Conservation (phyloP, 2,329 filamentous ascomycete species). For the Cladophialophora bantiana region DNA sequence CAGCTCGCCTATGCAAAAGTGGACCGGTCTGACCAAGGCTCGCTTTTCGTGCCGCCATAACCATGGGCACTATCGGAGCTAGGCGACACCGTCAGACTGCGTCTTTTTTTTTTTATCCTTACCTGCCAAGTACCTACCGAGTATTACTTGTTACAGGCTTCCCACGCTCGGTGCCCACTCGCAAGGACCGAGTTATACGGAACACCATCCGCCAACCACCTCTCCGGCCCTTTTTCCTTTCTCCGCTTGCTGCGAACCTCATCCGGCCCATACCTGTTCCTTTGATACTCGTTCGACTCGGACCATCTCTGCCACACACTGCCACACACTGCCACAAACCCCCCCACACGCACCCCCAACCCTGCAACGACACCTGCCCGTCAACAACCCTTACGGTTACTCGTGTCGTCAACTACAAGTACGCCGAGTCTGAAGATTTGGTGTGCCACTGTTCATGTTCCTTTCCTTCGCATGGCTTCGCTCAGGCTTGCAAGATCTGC, state of each 20-base stretch:
- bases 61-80: neutral
- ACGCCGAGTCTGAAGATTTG: neutral
- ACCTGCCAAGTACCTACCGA: too few species aligned
- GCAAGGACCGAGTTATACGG: too few species aligned
- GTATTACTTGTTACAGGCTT: too few species aligned
- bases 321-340: neutral
- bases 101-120: neutral
- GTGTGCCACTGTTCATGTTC: neutral
- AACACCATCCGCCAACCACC: neutral
- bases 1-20: neutral
- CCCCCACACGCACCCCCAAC: neutral
- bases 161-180: too few species aligned
- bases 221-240: neutral
- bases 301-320: neutral
- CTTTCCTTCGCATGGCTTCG: conserved; percentile 29
- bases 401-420: neutral
- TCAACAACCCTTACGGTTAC: neutral
- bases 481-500: conserved; percentile 18
- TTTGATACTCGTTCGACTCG: too few species aligned
- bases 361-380: neutral
- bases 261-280: neutral
- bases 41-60: conserved; percentile 17
- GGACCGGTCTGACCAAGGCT: conserved; percentile 15
- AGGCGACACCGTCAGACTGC: conserved; percentile 5
- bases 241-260: neutral